Evolutionary conservation across 2,329 filamentous ascomycete species (phyloP), one percentile per base, ranked within the genome.

Genomic region (Hansfordia pulvinata): DNA sequence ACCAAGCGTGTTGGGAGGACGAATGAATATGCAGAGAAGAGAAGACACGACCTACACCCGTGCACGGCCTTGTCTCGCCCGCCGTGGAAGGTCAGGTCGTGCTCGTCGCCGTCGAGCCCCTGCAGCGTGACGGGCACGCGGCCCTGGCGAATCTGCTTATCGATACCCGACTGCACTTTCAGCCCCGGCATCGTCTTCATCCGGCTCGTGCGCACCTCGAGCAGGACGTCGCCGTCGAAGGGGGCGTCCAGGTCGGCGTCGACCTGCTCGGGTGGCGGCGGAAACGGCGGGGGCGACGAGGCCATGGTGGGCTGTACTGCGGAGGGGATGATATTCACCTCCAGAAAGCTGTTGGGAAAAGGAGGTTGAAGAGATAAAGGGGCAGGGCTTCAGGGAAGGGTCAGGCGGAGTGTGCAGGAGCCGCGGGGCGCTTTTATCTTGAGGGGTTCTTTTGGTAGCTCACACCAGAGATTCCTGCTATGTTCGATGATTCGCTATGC

Each of bases 31-130:
- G 13, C 8, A n/a, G 9, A 14, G 23, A 16, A 16, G 27, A 23
- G 13, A 19, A 26, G 12, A 23, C 20, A 24, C 12, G 21, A 49
- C 61, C 49, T 41, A 64, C 63, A 69, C 8, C 59, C 63, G 17
- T 73, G 62, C 8, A 79, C 54, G 0, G 73, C 74, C 44, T 77
- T 78, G 32, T 80, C 74, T 0, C 51, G 45, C 1, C 71, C 70
- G 6, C 71, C 70, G 31, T 78, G 74, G 27, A 70, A 69, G 1
- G 61, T 64, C 15, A 58, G 62, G 28, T 75, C 69, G 30, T 77
- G 72, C 39, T 76, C 68, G 33, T 78, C 74, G 5, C 51, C 60
- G 10, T 63, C 56, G 10, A 76, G 58, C 0, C 73, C 73, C 3
- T 60, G 37, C 12, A 47, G 52, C 3, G 46, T 51, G 19, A 74